Percentiles rank a stretch among this genome's conserved stretches.
Evolutionary conservation across 148 eudicot species (phyloP).

Genomic region (Rhododendron simsii): DNA sequence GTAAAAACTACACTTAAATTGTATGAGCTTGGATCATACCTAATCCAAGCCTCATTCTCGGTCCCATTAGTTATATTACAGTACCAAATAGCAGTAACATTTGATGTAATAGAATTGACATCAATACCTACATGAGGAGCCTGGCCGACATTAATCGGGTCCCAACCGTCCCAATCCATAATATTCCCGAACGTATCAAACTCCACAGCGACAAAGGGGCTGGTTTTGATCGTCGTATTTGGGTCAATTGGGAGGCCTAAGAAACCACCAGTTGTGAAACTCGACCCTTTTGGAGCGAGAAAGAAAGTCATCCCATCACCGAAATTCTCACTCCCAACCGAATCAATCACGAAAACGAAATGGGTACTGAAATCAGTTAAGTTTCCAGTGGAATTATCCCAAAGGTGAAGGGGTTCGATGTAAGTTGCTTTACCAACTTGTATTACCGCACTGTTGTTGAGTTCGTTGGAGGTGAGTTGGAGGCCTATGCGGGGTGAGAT

Average conservation of each 20-base stretch:
- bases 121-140: too few species aligned
- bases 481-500: background rate
- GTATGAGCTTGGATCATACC: too few species aligned
- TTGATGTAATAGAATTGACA: too few species aligned
- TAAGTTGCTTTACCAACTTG: background rate
- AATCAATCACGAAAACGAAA: background rate
- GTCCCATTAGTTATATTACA: too few species aligned
- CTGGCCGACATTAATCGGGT: background rate
- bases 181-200: background rate
- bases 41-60: too few species aligned
- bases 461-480: background rate
- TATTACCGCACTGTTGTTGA: background rate
- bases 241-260: background rate
- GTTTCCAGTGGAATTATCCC: background rate
- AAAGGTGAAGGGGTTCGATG: background rate
- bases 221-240: background rate
- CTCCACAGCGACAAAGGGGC: constrained; percentile 24
- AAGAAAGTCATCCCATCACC: constrained; percentile 14
- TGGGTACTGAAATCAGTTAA: background rate
- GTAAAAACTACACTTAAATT: too few species aligned
- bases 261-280: background rate
- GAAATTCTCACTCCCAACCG: rapidly evolving
- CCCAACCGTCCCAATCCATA: background rate
- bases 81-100: too few species aligned
- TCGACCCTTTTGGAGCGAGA: background rate